Conservation (phyloP, 2,329 filamentous ascomycete genomes). For the Calonectria pteridis region DNA sequence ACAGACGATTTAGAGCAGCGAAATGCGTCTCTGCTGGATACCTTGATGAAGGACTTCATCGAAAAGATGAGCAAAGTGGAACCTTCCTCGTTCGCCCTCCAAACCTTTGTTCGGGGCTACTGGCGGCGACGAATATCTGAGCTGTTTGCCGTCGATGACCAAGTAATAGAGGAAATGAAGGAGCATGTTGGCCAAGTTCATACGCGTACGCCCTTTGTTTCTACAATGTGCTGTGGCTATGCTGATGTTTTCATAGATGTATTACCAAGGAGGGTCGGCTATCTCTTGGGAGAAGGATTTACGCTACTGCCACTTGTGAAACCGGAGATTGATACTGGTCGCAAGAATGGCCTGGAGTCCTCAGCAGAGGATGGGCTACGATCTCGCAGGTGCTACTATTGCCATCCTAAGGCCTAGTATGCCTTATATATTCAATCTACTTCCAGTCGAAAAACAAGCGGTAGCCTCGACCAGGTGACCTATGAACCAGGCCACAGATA, state of each 20-base stretch:
- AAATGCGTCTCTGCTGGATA: not conserved
- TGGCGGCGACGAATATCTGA: not conserved
- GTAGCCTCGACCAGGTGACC: no score
- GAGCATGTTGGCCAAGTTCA: not conserved
- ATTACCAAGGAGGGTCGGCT: not conserved
- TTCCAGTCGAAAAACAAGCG: no score
- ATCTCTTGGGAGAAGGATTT: not conserved
- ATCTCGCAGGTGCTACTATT: not conserved
- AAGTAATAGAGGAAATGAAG: not conserved
- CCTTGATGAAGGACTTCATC: not conserved
- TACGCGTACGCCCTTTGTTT: not conserved
- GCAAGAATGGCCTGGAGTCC: not conserved
- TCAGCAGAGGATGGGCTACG: not conserved
- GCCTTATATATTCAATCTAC: no score
- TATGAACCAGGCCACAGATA: no score
- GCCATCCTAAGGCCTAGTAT: not conserved
- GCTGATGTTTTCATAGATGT: not conserved
- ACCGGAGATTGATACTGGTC: not conserved
- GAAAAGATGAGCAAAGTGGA: not conserved
- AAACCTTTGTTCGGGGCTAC: not conserved
- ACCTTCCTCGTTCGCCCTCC: not conserved
- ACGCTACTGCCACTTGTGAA: not conserved
- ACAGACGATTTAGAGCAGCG: not conserved
- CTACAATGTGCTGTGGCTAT: not conserved
- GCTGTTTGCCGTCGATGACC: not conserved